Evolutionary conservation across 2,329 filamentous ascomycete species (phyloP).

Genomic region (Aureobasidium sp.): DNA sequence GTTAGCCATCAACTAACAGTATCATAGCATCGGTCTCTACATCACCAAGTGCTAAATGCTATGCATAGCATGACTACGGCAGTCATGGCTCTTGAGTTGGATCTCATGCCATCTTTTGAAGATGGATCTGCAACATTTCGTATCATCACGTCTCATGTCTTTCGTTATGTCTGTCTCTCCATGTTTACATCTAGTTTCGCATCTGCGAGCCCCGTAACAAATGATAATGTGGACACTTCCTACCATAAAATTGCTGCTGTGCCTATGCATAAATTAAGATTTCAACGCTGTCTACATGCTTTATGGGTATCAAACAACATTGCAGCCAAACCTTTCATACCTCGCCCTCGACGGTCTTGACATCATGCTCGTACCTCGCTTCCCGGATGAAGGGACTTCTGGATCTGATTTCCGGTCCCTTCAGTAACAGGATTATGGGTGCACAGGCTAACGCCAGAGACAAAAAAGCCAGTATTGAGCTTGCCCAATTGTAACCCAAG

Average conservation of each 20-base stretch:
- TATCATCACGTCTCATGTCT: neutral
- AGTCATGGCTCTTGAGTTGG: neutral
- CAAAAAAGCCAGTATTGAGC: slow-evolving; percentile 40
- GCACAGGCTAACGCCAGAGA: slow-evolving; percentile 38
- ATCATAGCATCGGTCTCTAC: slow-evolving; percentile 2
- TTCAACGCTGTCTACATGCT: no score
- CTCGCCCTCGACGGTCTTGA: neutral
- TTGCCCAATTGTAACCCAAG: slow-evolving; percentile 45
- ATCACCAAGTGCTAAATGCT: slow-evolving; percentile 4
- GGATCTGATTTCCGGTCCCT: slow-evolving; percentile 28
- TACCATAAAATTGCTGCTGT: no score
- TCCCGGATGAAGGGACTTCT: slow-evolving; percentile 30
- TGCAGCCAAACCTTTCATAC: no score
- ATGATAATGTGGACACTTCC: no score
- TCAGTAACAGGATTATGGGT: slow-evolving; percentile 38
- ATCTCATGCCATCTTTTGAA: no score
- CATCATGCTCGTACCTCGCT: slow-evolving; percentile 18
- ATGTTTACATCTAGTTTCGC: no score
- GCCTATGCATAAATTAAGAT: no score
- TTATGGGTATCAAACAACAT: no score
- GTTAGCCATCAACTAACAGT: neutral
- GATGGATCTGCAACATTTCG: neutral
- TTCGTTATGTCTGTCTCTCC: neutral
- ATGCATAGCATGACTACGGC: no score
- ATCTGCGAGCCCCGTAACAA: no score